Percentiles rank a stretch among this genome's conserved stretches.
These are phyloP conservation scores for Picea abies DNA, from an alignment of 83 land plant genomes.

Conservation along the genomic window DNA sequence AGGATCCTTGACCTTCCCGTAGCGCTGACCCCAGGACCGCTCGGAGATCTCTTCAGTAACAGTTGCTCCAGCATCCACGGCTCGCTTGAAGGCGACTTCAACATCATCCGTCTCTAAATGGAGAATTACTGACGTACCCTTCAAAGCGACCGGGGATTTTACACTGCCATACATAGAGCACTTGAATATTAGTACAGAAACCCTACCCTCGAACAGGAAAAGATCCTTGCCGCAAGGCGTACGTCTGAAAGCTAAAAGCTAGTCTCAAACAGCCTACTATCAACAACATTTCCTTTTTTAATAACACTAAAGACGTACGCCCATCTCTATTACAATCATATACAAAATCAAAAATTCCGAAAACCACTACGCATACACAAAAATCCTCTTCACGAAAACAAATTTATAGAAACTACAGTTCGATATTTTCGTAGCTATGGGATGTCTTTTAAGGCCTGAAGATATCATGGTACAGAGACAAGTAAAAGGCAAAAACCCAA, in stretches of 20 bases:
- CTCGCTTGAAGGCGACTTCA: slow-evolving; percentile 53
- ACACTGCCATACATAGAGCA: slow-evolving; percentile 31
- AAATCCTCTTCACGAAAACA: no score
- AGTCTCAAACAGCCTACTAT: background rate
- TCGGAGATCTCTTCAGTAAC: slow-evolving; percentile 40
- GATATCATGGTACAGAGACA: no score
- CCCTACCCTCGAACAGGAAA: background rate
- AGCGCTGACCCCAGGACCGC: slow-evolving; percentile 55
- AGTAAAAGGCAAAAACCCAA: no score
- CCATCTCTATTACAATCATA: no score
- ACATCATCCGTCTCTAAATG: slow-evolving; percentile 67
- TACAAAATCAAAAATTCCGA: no score
- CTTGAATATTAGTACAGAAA: background rate
- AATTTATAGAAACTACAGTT: no score
- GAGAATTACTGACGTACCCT: slow-evolving; percentile 35
- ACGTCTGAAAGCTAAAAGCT: background rate
- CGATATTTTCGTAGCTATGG: no score
- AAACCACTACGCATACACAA: no score
- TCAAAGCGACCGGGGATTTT: slow-evolving; percentile 25
- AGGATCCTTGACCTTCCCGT: slow-evolving; percentile 76
- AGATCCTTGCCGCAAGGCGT: background rate
- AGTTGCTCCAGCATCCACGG: slow-evolving; percentile 66
- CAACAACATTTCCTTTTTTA: no score
- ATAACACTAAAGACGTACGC: no score
- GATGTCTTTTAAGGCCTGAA: no score